phyloP scores from a whole-genome alignment of 768 basidiomycete genomes.

The Gloeostereum incarnatum region DNA sequence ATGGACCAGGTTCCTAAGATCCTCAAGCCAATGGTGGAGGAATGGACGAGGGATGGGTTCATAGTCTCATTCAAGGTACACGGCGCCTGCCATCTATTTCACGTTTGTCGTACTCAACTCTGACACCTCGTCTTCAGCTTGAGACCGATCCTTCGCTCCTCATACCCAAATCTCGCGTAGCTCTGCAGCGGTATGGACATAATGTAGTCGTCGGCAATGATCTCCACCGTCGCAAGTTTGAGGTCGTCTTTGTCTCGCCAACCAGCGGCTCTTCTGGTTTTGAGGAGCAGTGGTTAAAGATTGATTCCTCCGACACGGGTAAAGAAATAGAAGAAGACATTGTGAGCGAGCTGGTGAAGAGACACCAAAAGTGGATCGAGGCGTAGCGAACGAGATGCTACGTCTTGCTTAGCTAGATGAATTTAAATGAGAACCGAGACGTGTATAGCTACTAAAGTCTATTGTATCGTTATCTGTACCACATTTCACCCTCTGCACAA shows the following conservation, averaged over 20 bases:
- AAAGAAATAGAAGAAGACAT: conserved; percentile 96
- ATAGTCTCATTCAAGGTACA: conserved; percentile 95
- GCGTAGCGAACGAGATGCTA: too few species aligned
- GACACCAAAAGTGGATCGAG: conserved; percentile 67
- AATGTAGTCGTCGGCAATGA: conserved; percentile 97
- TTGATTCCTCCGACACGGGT: conserved; percentile 30
- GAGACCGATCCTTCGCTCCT: conserved; percentile 84
- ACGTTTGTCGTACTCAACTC: neutral
- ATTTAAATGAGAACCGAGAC: too few species aligned
- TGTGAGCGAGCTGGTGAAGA: conserved; percentile 58
- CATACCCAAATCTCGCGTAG: conserved; percentile 82
- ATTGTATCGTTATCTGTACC: too few species aligned
- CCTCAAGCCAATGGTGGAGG: conserved; percentile 83
- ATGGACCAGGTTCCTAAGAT: conserved; percentile 99
- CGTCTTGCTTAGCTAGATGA: too few species aligned
- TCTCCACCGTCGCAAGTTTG: conserved; percentile 81
- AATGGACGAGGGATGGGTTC: conserved; percentile 88
- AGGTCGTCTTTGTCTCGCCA: conserved; percentile 86
- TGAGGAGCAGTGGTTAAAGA: conserved; percentile 55
- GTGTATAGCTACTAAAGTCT: too few species aligned
- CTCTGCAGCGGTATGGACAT: conserved; percentile 91
- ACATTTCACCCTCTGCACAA: too few species aligned
- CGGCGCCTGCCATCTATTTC: neutral
- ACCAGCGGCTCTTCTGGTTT: conserved; percentile 25
- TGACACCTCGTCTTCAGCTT: conserved; percentile 41